Evolutionary conservation across 345 rosid species (phyloP).

Genomic region (Euclidium syriacum): DNA sequence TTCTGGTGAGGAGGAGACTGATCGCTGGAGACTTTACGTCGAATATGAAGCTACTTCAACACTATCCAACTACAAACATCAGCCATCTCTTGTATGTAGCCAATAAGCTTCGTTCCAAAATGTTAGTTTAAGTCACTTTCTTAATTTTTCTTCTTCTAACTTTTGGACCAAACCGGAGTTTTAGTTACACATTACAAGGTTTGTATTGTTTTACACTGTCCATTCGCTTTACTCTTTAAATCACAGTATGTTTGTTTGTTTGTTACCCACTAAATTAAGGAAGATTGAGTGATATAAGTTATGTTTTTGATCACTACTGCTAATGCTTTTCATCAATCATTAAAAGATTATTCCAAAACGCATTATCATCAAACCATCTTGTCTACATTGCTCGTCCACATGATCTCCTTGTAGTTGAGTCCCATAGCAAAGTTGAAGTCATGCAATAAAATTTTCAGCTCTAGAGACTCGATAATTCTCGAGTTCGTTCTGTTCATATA

Average conservation of each 20-base stretch:
- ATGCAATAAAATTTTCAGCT: no score
- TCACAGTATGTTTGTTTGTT: background rate
- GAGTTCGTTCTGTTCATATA: no score
- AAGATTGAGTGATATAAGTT: no score
- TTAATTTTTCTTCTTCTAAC: background rate
- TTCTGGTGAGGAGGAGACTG: slow-evolving; percentile 49
- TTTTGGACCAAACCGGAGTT: background rate
- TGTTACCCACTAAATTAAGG: no score
- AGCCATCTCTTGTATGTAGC: slow-evolving; percentile 90
- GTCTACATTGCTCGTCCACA: no score
- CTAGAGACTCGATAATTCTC: no score
- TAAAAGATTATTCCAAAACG: no score
- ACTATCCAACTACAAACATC: slow-evolving; percentile 73
- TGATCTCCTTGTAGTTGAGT: no score
- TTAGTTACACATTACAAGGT: slow-evolving; percentile 10
- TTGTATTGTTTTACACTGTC: slow-evolving; percentile 1
- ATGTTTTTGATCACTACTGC: no score
- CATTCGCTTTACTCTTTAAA: background rate
- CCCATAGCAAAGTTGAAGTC: no score
- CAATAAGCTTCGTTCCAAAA: slow-evolving; percentile 65
- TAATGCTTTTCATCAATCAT: no score
- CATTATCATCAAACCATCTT: no score
- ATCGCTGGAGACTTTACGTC: slow-evolving; percentile 52
- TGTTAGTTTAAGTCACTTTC: slow-evolving; percentile 14
- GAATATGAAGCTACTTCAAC: slow-evolving; percentile 71